Conservation (phyloP, 2,329 filamentous ascomycete genomes). For the Diaporthe longicolla region DNA sequence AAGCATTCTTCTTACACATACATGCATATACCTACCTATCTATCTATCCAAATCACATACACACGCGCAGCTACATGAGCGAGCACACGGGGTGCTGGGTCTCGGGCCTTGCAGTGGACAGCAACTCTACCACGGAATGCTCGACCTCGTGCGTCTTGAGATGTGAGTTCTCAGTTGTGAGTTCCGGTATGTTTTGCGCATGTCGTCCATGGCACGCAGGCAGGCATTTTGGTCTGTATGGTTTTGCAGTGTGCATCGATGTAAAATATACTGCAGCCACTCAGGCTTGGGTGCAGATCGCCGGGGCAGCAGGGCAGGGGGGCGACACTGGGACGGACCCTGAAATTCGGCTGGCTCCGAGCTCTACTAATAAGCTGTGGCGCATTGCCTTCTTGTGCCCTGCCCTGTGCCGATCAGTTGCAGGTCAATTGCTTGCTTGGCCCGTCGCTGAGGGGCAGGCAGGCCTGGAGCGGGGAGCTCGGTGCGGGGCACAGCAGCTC, state of each 20-base stretch:
- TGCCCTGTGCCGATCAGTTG: slow-evolving; percentile 24
- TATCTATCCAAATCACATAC: not conserved
- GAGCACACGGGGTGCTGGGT: not conserved
- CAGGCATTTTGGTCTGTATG: not conserved
- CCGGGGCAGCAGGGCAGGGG: not conserved
- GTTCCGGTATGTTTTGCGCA: not conserved
- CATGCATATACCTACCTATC: not conserved
- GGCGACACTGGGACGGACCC: not conserved
- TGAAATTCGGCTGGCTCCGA: slow-evolving; percentile 26
- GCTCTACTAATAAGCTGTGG: not conserved
- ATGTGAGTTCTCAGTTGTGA: not conserved
- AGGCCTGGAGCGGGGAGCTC: slow-evolving; percentile 10
- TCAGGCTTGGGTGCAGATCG: not conserved
- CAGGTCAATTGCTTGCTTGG: not conserved
- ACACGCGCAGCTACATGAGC: not conserved
- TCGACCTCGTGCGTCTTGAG: not conserved
- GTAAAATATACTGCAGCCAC: no score
- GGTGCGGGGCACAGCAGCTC: slow-evolving; percentile 20
- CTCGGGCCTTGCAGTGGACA: not conserved
- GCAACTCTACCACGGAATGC: not conserved
- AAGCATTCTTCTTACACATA: not conserved
- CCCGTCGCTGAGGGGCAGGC: not conserved
- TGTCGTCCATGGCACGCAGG: not conserved
- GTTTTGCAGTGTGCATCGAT: no score
- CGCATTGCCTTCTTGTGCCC: not conserved